Evolutionary conservation across 2,329 filamentous ascomycete genomes (phyloP).

Genomic region (Aspergillus fischeri): DNA sequence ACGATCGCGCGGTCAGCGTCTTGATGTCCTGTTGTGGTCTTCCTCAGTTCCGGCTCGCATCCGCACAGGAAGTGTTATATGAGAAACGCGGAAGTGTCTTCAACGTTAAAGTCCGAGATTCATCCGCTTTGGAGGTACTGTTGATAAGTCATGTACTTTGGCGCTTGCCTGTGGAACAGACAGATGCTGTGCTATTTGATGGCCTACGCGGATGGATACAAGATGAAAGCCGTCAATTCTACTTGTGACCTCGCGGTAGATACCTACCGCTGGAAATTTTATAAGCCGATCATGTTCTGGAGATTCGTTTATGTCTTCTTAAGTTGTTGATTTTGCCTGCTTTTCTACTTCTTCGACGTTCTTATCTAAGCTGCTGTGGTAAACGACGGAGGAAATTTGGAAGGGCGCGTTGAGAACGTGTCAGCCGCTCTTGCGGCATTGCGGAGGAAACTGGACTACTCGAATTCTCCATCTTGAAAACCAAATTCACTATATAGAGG

Average conservation of each 20-base stretch:
- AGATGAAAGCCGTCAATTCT: constrained; percentile 3
- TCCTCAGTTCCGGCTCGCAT: not conserved
- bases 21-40: not conserved
- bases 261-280: not conserved
- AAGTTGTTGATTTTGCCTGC: not conserved
- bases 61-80: not conserved
- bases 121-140: not conserved
- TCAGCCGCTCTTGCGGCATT: not conserved
- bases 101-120: not conserved
- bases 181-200: not conserved
- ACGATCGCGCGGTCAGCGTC: not conserved
- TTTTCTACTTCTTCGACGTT: constrained; percentile 6
- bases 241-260: constrained; percentile 1
- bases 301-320: constrained; percentile 11
- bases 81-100: not conserved
- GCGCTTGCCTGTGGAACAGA: not conserved
- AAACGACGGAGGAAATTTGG: not conserved
- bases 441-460: not conserved
- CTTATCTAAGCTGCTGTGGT: not conserved
- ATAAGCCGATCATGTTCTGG: constrained; percentile 2
- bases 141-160: not conserved
- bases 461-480: not conserved
- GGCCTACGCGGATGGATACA: not conserved
- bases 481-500: not conserved
- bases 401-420: not conserved